phyloP scores from a whole-genome alignment of 164 flowering plant genomes.

The Dillenia turbinata region DNA sequence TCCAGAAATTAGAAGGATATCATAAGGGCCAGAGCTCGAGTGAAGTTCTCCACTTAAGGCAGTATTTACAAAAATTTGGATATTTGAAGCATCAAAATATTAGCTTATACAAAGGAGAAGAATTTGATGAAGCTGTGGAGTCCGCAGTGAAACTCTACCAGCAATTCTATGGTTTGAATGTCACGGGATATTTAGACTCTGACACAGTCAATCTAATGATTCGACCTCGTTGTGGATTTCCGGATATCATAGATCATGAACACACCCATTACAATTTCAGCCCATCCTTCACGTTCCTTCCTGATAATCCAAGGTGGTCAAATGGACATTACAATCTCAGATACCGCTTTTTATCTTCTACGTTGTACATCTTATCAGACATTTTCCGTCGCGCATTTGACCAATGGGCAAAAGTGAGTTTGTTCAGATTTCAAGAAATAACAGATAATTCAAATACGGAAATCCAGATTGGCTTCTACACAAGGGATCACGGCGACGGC shows the following conservation, averaged over 20 bases:
- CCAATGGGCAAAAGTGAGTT: conserved; percentile 58
- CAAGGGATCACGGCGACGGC: conserved; percentile 73
- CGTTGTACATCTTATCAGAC: not conserved
- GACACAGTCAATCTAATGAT: conserved; percentile 14
- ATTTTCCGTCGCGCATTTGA: conserved; percentile 49
- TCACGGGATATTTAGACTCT: conserved; percentile 18
- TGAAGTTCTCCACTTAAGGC: no score
- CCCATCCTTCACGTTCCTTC: no score
- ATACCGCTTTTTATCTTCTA: no score
- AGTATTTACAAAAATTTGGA: no score
- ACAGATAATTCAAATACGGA: conserved; percentile 35
- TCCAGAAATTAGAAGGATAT: no score
- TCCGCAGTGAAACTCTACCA: conserved; percentile 18
- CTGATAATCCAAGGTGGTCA: no score
- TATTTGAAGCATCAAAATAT: not conserved
- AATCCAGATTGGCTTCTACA: conserved; percentile 47
- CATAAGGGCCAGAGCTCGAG: no score
- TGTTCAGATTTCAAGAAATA: conserved; percentile 42
- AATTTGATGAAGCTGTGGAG: conserved; percentile 12
- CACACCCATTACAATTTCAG: no score
- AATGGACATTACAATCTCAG: no score
- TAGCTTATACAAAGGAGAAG: conserved; percentile 2
- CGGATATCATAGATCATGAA: conserved; percentile 16
- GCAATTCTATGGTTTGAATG: conserved; percentile 17
- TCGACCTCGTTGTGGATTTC: conserved; percentile 17